Percentiles rank a stretch among this genome's conserved stretches.
Evolutionary conservation across 164 flowering plant species (phyloP).

Genomic region (Berberis thunbergii): DNA sequence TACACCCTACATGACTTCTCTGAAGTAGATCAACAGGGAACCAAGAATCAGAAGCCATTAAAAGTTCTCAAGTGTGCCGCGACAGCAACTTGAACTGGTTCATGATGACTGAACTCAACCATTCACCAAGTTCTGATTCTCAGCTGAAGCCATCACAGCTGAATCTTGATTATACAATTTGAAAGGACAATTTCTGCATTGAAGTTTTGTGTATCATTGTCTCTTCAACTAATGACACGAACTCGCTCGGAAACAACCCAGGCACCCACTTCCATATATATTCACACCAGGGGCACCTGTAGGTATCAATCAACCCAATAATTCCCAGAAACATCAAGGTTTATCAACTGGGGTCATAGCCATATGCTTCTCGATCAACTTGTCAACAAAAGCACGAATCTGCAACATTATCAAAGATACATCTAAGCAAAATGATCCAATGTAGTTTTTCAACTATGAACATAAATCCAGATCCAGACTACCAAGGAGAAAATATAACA

Average conservation of each 20-base stretch:
- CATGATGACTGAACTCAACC: neutral
- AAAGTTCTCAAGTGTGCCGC: neutral
- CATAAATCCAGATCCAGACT: neutral
- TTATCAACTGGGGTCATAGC: conserved; percentile 39
- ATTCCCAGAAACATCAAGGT: conserved; percentile 25
- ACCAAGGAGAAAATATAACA: neutral
- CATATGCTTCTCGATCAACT: conserved; percentile 91
- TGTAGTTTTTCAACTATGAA: too few relatives aligned
- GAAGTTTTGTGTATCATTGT: neutral
- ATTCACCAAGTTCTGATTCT: neutral
- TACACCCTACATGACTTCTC: conserved; percentile 1
- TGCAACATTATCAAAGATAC: conserved; percentile 24
- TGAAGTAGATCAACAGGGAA: neutral
- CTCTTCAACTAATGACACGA: conserved; percentile 7
- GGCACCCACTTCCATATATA: conserved; percentile 5
- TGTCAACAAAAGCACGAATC: conserved; percentile 97
- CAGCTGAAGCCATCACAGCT: conserved; percentile 2
- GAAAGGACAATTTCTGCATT: neutral
- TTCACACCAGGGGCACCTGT: conserved; percentile 1
- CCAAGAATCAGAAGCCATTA: neutral
- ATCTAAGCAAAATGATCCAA: neutral
- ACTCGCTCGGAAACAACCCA: conserved; percentile 2
- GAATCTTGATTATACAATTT: neutral
- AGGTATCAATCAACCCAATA: conserved; percentile 5
- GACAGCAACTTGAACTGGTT: neutral